These are phyloP conservation scores for Talaromyces nanjingensis DNA, from an alignment of 495 filamentous ascomycete species.

Conservation along the genomic window DNA sequence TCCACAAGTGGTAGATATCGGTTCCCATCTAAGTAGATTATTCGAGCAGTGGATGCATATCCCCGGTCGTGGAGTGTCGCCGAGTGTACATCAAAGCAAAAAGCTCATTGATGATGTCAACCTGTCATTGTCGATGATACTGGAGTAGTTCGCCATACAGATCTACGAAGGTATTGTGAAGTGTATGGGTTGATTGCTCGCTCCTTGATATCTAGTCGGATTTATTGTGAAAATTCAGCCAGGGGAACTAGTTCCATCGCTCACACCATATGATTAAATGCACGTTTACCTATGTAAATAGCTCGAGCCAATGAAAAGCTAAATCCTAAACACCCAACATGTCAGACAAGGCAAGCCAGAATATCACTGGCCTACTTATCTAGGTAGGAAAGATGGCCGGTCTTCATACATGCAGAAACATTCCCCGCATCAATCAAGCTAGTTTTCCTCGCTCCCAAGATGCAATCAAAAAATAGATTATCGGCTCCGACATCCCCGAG, in stretches of 20 bases:
- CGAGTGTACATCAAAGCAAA: not conserved
- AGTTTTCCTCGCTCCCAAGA: not conserved
- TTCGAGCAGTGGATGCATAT: slow-evolving; percentile 16
- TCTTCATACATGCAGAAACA: not conserved
- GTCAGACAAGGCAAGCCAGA: not conserved
- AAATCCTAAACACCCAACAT: not conserved
- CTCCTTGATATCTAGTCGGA: not conserved
- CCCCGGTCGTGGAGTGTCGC: slow-evolving; percentile 12
- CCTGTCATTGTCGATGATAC: not conserved
- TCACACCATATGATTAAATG: not conserved
- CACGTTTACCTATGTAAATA: not conserved
- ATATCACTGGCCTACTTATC: not conserved
- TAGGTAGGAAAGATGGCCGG: not conserved
- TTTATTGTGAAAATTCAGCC: not conserved
- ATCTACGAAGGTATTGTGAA: not conserved
- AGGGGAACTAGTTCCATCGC: not conserved
- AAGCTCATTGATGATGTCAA: not conserved
- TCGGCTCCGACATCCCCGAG: not conserved
- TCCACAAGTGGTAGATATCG: slow-evolving; percentile 12
- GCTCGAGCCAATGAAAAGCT: not conserved
- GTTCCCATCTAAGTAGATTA: slow-evolving; percentile 13
- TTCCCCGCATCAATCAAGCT: not conserved
- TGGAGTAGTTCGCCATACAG: not conserved
- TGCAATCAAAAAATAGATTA: not conserved
- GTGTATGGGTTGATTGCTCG: not conserved